Evolutionary conservation across 176 grass and related monocot genomes (phyloP).

Genomic region (Carex myosuroides): DNA sequence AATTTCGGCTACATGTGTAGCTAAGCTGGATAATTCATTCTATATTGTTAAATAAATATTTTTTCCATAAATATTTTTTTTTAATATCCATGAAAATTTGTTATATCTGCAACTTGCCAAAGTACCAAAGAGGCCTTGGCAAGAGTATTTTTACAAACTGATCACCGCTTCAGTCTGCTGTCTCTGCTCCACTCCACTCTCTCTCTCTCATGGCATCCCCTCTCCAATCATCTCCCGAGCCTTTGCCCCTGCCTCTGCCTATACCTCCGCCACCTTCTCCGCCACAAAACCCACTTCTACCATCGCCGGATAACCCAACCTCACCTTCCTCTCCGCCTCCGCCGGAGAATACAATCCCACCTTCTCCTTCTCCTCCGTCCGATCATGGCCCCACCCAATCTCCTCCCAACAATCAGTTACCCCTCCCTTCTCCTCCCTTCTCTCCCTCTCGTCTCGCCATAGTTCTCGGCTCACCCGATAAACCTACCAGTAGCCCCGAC

Average conservation of each 20-base stretch:
- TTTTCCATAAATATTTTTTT: too few species aligned
- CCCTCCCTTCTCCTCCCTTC: not conserved
- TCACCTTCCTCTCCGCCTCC: constrained; percentile 9
- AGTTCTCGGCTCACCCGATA: constrained; percentile 25
- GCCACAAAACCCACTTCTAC: constrained; percentile 6
- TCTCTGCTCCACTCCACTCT: not conserved
- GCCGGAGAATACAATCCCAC: not conserved
- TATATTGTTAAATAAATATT: too few species aligned
- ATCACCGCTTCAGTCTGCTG: not conserved
- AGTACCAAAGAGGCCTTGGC: too few species aligned
- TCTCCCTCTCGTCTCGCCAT: constrained; percentile 20
- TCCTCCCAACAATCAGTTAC: not conserved
- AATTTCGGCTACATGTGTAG: too few species aligned
- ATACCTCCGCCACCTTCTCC: not conserved
- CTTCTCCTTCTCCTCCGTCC: not conserved
- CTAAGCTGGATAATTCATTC: too few species aligned
- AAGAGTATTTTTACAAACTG: not conserved
- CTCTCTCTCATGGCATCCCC: constrained; percentile 30
- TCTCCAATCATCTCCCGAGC: constrained; percentile 18
- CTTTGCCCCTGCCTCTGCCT: not conserved
- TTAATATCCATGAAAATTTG: too few species aligned
- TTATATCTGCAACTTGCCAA: too few species aligned
- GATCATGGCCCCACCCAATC: not conserved
- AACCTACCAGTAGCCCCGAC: constrained; percentile 31
- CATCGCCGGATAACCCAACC: not conserved